Base-by-base conservation (phyloP, 1,284 basidiomycete genomes). In the Ceraceosorus guamensis region DNA sequence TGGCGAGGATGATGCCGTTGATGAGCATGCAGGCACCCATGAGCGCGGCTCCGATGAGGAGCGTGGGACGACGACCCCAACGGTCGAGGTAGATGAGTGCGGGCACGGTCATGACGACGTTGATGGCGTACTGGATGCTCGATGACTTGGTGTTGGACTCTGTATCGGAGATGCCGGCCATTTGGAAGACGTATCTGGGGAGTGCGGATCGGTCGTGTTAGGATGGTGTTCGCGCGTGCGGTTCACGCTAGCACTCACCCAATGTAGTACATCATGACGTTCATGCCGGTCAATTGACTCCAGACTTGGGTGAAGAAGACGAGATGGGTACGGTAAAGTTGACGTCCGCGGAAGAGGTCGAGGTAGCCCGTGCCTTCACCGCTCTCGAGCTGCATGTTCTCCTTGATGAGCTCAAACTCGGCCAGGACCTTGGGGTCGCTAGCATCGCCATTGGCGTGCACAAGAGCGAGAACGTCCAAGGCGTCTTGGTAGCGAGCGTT, bases 371-470 rank as follows among this genome's bases (percentile, higher is more conserved):
- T 10, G 16, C 33, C 58, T 66, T 60, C 18, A 2, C 18, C 52
- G 56, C 71, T 70, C 61, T 78, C 76, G 41, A 66, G 68, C 13
- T 78, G 79, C 69, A 88, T 86, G 51, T 80, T 84, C 57, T 81
- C 83, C 63, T 85, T 81, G 50, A 89, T 82, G 66, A 89, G 87
- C 34, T 82, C 63, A 33, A 77, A 64, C 55, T 78, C 77, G 57
- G 75, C 64, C 3, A 68, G 66, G 39, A 78, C 68, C 55, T 76
- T 70, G 18, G 74, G 70, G 6, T 68, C 57, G 7, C 75, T 70
- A 34, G 70, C 48, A 16, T 63, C 55, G 48, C 66, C 72, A 41
- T 67, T 61, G 46, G 73, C 67, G 35, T 77, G 62, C 52, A 75
- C 66, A 63, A 75, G 73, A 53, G 76, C 72, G 6, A 77, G 77